Evolutionary conservation across 2,329 filamentous ascomycete genomes (phyloP), one percentile per base, ranked within the genome.

Genomic region (Fusarium mundagurra): DNA sequence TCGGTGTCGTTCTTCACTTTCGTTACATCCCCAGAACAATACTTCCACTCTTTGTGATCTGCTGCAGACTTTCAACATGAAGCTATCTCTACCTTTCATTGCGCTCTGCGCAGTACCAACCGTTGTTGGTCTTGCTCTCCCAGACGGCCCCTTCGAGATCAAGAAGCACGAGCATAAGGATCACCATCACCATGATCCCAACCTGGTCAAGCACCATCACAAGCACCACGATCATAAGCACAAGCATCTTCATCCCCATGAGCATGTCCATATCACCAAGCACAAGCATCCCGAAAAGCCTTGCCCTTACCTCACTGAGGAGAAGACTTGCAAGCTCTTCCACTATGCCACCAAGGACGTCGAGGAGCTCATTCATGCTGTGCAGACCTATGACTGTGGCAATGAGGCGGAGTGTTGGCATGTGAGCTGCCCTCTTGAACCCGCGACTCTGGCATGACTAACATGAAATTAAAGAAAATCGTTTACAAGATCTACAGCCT

Each of bases 401-500:
- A 64, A 76, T n/a, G 57, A 73, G 45, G 61, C 71, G 38, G 20
- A 48, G 18, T 81, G 78, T 72, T 80, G 78, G 79, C 59, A 75
- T 60, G 77, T 77, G 43, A 58, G 65, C 61, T 48, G 29, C 61
- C 16, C 16, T 18, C 14, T 22, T 34, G 17, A 12, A 20, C 2
- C 13, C 13, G 7, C 13, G n/a, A 17, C 14, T 22, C 4, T 12
- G 10, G 24, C 13, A 3, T 13, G 39, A n/a, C 74, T 79, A 36
- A 79, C 53, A 38, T 20, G 14, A 9, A 5, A 16, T 8, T 20
- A 24, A 29, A 79, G 78, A 63, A 71, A 16, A 66, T 80, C 22
- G 64, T 71, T 39, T 50, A 77, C 31, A 68, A 54, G 20, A 62
- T 81, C 34, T 80, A 80, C 33, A 44, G 70, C n/a, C 69, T 81